phyloP scores from a whole-genome alignment of 805 yeast genomes.

The Teunomyces lycoperdinae region DNA sequence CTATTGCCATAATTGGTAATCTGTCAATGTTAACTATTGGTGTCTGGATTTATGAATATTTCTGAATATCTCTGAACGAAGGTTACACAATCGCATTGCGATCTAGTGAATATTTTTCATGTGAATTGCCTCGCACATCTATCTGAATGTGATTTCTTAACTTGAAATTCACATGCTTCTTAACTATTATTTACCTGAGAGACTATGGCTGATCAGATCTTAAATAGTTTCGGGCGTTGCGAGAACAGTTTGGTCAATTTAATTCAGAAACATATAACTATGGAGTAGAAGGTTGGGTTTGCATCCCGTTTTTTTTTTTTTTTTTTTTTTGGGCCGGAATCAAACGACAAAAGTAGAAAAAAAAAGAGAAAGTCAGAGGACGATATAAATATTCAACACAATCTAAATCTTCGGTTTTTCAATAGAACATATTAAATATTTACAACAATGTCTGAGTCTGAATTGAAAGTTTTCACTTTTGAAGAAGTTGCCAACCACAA shows the following conservation, averaged over 20 bases:
- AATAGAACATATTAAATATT: background rate
- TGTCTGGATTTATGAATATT: background rate
- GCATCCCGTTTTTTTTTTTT: background rate
- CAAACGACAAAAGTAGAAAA: slow-evolving; percentile 4
- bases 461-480: slow-evolving; percentile 48
- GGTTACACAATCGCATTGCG: background rate
- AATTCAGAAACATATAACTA: background rate
- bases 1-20: background rate
- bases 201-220: background rate
- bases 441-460: slow-evolving; percentile 8
- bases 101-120: background rate
- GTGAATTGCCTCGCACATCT: background rate
- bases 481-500: slow-evolving; percentile 47
- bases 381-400: slow-evolving; percentile 4
- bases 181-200: background rate
- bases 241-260: too few relatives aligned
- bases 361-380: slow-evolving; percentile 3
- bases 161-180: background rate
- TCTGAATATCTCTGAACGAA: too few relatives aligned
- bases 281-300: background rate
- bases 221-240: background rate
- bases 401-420: background rate
- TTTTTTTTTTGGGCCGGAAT: slow-evolving; percentile 4
- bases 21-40: background rate
- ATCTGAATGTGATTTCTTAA: slow-evolving; percentile 1